A percentile compares a stretch with the other conserved stretches of the same genome.
These are phyloP conservation scores for Biancaea sappan DNA, from an alignment of 306 rosid genomes.

Conservation along the genomic window DNA sequence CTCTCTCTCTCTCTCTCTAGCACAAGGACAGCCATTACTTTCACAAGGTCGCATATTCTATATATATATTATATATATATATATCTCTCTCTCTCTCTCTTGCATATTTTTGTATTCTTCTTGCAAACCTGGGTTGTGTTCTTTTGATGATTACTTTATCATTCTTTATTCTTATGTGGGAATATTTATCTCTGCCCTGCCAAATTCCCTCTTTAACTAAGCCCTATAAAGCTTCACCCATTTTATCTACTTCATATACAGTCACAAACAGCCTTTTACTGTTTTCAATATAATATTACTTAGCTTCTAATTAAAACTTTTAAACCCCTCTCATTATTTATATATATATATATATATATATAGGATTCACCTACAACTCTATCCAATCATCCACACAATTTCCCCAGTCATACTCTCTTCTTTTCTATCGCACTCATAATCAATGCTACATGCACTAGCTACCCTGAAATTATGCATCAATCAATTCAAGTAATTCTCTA, in stretches of 20 bases:
- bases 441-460: too few species aligned
- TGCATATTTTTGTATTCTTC: conserved; percentile 3
- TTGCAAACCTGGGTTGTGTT: conserved; percentile 39
- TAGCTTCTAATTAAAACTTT: too few species aligned
- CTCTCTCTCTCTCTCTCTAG: too few species aligned
- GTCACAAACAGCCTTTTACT: conserved; percentile 91
- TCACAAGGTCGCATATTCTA: conserved; percentile 41
- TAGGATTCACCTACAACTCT: conserved; percentile 23
- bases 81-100: not conserved
- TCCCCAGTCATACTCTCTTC: too few species aligned
- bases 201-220: conserved; percentile 73
- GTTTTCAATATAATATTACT: conserved; percentile 32
- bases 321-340: too few species aligned
- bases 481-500: too few species aligned
- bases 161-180: conserved; percentile 46
- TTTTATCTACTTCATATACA: conserved; percentile 58
- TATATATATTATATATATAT: too few species aligned
- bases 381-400: too few species aligned
- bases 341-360: too few species aligned
- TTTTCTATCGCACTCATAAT: too few species aligned
- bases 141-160: conserved; percentile 42
- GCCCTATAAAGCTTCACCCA: conserved; percentile 76
- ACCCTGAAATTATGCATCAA: too few species aligned
- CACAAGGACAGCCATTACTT: conserved; percentile 51
- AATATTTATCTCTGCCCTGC: conserved; percentile 48